Evolutionary conservation across 805 yeast genomes (phyloP), one percentile per base, ranked within the genome.

Genomic region (Ogataea nitratoaversa): DNA sequence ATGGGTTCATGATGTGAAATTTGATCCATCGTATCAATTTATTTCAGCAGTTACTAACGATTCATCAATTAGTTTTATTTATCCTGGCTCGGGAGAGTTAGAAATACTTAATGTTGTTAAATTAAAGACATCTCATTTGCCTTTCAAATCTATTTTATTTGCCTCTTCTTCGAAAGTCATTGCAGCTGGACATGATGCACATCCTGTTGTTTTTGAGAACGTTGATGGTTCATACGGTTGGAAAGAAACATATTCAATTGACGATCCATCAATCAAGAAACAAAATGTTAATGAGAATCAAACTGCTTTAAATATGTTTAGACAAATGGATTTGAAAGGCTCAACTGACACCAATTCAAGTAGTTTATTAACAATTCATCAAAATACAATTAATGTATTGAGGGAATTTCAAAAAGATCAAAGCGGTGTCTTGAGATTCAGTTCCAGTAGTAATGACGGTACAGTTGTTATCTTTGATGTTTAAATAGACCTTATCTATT

Each of bases 281-380:
- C 74, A 68, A 32, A 75, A 68, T 37, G 78, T 71, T 32, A 77
- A 71, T 34, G 86, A 77, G 40, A 83, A 85, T 47, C 85, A 84
- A 48, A 77, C 82, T 48, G 95, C 95, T 6, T 76, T 93, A 62
- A 84, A 85, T 67, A 88, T 91, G 90, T 93, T 93, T 70, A 82
- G 87, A 65, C 96, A 91, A 64, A 70, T 93, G 74, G 99, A 93
- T 66, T 75, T 91, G 62, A 93, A 89, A 71, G 99, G 99, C 44
- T 76, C 85, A 42, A 70, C 67, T 53, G 67, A 68, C 39, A 70
- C 64, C 41, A 60, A 60, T 23, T 68, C 71, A 30, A 63, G 73
- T 24, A 72, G 68, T 29, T 71, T 84, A 62, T 74, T 74, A 38
- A 88, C 96, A 13, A 76, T 86, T 43, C 98, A 93, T 67, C 96